These are phyloP conservation scores for Epichloe gansuensis DNA, from an alignment of 2,329 filamentous ascomycete genomes.

Conservation along the genomic window DNA sequence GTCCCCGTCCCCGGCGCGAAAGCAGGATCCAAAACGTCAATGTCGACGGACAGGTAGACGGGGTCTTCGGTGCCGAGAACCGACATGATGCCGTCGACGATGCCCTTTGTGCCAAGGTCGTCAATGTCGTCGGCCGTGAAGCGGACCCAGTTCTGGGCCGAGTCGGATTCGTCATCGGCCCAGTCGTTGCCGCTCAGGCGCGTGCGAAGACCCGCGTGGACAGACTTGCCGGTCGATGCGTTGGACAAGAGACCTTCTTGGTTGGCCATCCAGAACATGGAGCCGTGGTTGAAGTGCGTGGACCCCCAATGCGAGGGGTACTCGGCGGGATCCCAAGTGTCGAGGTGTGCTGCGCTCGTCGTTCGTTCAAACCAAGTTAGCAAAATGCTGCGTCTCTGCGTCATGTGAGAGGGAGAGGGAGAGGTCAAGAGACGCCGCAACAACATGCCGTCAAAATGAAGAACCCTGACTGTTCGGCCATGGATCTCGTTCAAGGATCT, in stretches of 20 bases:
- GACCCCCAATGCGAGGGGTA: conserved; percentile 63
- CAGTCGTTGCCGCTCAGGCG: conserved; percentile 54
- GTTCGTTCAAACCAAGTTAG: no score
- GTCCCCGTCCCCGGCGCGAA: conserved; percentile 66
- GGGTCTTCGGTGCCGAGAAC: conserved; percentile 63
- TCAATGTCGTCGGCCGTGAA: conserved; percentile 79
- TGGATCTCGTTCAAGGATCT: conserved; percentile 51
- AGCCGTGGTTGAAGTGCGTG: conserved; percentile 70
- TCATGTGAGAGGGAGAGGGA: no score
- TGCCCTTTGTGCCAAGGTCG: conserved; percentile 58
- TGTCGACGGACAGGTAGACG: conserved; percentile 70
- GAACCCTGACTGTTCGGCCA: conserved; percentile 49
- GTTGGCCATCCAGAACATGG: conserved; percentile 82
- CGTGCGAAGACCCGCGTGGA: conserved; percentile 75
- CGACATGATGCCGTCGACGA: conserved; percentile 57
- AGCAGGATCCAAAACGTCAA: conserved; percentile 70
- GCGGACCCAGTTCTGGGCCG: conserved; percentile 62
- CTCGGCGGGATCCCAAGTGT: conserved; percentile 73
- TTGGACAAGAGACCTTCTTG: conserved; percentile 70
- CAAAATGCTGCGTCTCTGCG: no score
- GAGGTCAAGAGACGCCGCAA: neutral
- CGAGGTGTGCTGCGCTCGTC: conserved; percentile 43
- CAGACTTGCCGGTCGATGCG: conserved; percentile 51
- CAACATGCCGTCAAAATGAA: conserved; percentile 52
- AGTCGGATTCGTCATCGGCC: conserved; percentile 59